phyloP scores from a whole-genome alignment of 129 eudicot species.

The Apium graveolens region DNA sequence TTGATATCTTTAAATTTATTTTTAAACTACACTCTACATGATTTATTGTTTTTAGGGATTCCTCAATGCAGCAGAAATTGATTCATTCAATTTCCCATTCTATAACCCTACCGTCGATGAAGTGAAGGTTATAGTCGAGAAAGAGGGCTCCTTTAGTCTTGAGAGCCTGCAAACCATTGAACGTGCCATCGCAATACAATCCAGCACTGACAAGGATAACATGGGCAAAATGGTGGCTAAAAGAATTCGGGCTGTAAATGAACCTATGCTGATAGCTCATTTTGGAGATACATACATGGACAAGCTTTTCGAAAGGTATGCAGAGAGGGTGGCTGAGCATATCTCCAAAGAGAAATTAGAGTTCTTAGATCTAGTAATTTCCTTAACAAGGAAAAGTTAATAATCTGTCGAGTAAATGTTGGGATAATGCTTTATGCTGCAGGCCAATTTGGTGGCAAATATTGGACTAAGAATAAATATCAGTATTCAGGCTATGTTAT shows the following conservation, averaged over 20 bases:
- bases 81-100: conserved; percentile 18
- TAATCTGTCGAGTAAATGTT: no score
- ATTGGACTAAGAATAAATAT: no score
- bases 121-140: conserved; percentile 11
- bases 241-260: not conserved
- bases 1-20: not conserved
- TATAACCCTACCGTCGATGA: conserved; percentile 22
- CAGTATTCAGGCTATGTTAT: no score
- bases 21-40: no score
- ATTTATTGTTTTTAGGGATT: conserved; percentile 16
- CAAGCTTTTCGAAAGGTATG: conserved; percentile 9
- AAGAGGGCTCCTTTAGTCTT: conserved; percentile 21
- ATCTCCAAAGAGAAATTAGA: no score
- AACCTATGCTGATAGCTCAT: conserved; percentile 19
- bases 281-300: conserved; percentile 17
- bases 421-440: no score
- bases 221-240: conserved; percentile 6
- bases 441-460: no score
- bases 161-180: conserved; percentile 7
- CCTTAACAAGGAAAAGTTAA: no score
- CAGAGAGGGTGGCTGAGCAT: not conserved
- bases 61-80: conserved; percentile 14
- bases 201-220: not conserved
- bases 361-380: no score
- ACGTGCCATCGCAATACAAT: conserved; percentile 10